Percentiles rank a stretch among this genome's conserved stretches.
Evolutionary conservation across 2,329 filamentous ascomycete species (phyloP).

Genomic region (Fusarium duplospermum): DNA sequence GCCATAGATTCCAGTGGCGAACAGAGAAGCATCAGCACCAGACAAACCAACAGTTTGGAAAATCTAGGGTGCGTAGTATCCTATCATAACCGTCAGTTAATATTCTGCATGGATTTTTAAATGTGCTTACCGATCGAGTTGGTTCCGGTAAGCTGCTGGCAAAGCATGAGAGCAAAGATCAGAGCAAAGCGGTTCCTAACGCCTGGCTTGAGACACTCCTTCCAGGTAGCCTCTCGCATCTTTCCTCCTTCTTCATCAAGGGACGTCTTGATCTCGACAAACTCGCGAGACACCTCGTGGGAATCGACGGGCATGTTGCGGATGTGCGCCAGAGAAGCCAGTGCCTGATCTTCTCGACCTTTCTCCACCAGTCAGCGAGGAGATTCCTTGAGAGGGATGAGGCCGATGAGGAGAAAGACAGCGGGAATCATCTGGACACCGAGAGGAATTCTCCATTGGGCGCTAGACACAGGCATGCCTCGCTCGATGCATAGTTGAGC

Average conservation of each 20-base stretch:
- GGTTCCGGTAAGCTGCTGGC: neutral
- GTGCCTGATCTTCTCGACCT: neutral
- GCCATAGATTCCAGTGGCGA: constrained; percentile 46
- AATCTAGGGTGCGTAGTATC: neutral
- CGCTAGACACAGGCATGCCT: constrained; percentile 21
- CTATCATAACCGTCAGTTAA: neutral
- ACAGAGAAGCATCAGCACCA: constrained; percentile 41
- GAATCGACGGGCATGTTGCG: neutral
- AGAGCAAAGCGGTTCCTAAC: neutral
- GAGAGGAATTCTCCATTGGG: constrained; percentile 27
- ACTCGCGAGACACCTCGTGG: neutral
- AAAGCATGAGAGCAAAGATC: neutral
- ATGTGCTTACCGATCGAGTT: neutral
- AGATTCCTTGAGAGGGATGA: neutral
- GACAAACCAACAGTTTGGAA: constrained; percentile 39
- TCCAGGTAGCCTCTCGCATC: neutral
- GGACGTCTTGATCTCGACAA: neutral
- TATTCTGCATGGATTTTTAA: accelerated
- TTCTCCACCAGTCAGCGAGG: neutral
- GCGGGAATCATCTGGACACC: constrained; percentile 8
- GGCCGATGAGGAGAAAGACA: neutral
- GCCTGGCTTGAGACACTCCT: neutral
- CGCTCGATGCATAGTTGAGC: constrained; percentile 26
- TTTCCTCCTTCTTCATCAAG: neutral
- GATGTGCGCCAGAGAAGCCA: neutral